These are phyloP conservation scores for Citrus unshiu DNA, from an alignment of 345 rosid species.

Conservation along the genomic window DNA sequence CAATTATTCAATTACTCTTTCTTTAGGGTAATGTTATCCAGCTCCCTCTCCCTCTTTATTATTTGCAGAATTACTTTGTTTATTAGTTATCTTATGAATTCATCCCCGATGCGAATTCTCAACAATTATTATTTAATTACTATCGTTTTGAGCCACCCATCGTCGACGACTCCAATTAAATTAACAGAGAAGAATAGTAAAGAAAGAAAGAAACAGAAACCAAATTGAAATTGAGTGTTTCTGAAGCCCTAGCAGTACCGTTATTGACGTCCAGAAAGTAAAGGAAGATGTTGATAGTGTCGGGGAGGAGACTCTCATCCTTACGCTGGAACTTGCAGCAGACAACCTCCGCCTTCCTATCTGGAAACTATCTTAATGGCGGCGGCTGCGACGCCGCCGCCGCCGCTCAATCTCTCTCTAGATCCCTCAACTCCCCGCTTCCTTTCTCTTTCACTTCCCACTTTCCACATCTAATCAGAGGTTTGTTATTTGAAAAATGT, in stretches of 20 bases:
- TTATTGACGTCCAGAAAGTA: not conserved
- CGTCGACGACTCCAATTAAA: not conserved
- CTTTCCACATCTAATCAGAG: slow-evolving; percentile 52
- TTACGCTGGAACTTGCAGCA: slow-evolving; percentile 39
- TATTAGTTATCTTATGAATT: too few relatives aligned
- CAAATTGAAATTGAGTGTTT: not conserved
- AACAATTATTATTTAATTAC: too few relatives aligned
- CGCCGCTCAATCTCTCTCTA: slow-evolving; percentile 17
- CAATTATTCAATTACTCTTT: too few relatives aligned
- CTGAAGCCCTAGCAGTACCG: not conserved
- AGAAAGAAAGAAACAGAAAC: too few relatives aligned
- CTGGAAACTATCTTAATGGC: slow-evolving; percentile 2
- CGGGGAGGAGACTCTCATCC: slow-evolving; percentile 71
- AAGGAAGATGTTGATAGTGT: slow-evolving; percentile 59
- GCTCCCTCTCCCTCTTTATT: too few relatives aligned
- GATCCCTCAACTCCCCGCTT: slow-evolving; percentile 34
- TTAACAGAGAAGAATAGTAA: not conserved
- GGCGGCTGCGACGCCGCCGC: not conserved
- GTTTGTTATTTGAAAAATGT: slow-evolving; percentile 17
- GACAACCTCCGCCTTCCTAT: slow-evolving; percentile 36
- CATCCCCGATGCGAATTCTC: too few relatives aligned
- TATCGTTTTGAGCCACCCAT: too few relatives aligned
- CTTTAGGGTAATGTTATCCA: too few relatives aligned
- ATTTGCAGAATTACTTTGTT: too few relatives aligned
- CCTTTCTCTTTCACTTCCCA: slow-evolving; percentile 23